Evolutionary conservation across 257 asterid species (phyloP), one percentile per base, ranked within the genome.

Genomic region (Petrea volubilis): DNA sequence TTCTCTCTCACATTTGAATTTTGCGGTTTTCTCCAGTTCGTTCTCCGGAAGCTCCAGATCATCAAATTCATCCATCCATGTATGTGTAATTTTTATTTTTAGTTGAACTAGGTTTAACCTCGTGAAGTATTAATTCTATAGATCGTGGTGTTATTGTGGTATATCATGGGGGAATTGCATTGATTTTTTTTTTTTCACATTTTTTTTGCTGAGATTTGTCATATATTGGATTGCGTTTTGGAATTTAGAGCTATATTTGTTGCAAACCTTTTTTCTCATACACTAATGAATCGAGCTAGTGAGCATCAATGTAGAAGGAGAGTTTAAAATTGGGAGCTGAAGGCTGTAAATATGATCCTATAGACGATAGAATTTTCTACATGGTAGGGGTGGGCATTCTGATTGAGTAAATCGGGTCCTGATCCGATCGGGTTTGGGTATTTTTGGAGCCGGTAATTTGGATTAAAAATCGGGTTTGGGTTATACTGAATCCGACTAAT

Each of bases 11-110:
- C 17, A 17, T 33, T 33, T 15, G 12, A 71, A 43, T 46, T 71
- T 46, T 7, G 49, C 9, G 20, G 14, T 47, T 71, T 47, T 21
- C 15, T 51, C 41, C n/a, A 59, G 6, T 17, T 38, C 7, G 41
- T 8, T 25, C 34, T 17, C 28, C 8, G 0, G n/a, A 59, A 38
- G 43, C 9, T 38, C 9, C 12, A n/a, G 36, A 34, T 31, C 27
- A 5, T 44, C 18, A 13, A 53, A 17, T 40, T 7, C 40, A 23
- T 49, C 44, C 11, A 31, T 56, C 57, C 68, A 82, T 82, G 84
- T 38, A 7, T 43, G 49, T 43, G 2, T 43, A 43, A 10, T 43
- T 43, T 43, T n/a, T n/a, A n/a, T n/a, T n/a, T n/a, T n/a, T n/a
- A n/a, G 17, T 12, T 43, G 17, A 43, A 43, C 2, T 43, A 43